Evolutionary conservation across 345 rosid species (phyloP), one percentile per base, ranked within the genome.

Genomic region (Gynandropsis gynandra): DNA sequence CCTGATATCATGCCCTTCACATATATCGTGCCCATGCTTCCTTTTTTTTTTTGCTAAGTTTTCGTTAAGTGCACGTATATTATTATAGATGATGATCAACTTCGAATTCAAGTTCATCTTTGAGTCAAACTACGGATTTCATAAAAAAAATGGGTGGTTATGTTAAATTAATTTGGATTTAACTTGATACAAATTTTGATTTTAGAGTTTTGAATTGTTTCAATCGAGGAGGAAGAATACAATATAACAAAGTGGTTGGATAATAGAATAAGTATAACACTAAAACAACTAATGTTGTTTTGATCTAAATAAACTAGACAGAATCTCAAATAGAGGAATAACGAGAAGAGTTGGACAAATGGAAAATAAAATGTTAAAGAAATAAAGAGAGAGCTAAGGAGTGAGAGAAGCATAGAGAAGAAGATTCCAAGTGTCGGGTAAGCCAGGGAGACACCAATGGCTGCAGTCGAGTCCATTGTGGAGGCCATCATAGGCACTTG

Each of bases 361-460:
- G 36, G 13, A 38, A 18, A 29, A 65, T 46, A 39, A 43, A 62
- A 47, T 21, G 36, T 44, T 38, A 47, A 6, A 31, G 13, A 36
- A 63, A 42, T 54, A 16, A 47, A 16, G 10, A 16, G 45, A 53
- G 31, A 13, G 50, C 54, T 63, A 78, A 58, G 72, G 56, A 31
- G 79, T 76, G 27, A 72, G 70, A 62, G 82, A 61, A 16, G 82
- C 78, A 54, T 77, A 92, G 4, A 92, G 58, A 42, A 87, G 84
- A 42, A 55, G 31, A 45, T 85, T 92, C 98, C 96, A 92, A 31
- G 90, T 74, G 54, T 87, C 98, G 2, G 98, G 98, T 70, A 92
- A 64, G 7, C 98, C 98, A 33, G 96, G 96, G 29, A 92, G 74
- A 63, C 98, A 92, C 98, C 96, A 86, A 58, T 90, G 97, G 83